A percentile compares a stretch with the other conserved stretches of the same genome.
Conservation (phyloP, 352 stramenopile genomes). For the Pythium dissimile region DNA sequence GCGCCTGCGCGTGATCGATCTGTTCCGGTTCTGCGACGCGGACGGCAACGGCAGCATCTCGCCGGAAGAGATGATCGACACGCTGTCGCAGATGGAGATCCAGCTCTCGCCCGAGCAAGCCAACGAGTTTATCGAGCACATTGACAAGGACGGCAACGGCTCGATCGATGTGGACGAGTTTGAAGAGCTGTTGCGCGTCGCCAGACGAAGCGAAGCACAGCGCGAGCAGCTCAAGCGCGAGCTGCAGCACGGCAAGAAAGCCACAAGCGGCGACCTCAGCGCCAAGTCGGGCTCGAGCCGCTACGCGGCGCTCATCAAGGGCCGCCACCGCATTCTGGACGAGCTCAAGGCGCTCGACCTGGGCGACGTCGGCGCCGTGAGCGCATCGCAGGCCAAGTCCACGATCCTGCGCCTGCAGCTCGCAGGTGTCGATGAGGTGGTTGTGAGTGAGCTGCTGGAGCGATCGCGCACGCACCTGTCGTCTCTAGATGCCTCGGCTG, state of each 20-base stretch:
- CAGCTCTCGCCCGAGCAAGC: conserved; percentile 64
- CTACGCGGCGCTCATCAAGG: conserved; percentile 41
- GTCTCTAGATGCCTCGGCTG: not conserved
- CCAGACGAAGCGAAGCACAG: conserved; percentile 62
- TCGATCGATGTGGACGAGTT: conserved; percentile 87
- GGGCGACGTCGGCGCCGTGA: conserved; percentile 37
- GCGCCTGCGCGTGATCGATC: conserved; percentile 75
- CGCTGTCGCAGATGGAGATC: conserved; percentile 82
- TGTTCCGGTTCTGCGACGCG: conserved; percentile 83
- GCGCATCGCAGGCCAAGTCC: conserved; percentile 38
- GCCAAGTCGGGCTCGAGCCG: conserved; percentile 30
- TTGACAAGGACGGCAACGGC: conserved; percentile 82
- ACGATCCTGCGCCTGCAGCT: conserved; percentile 43
- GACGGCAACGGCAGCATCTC: conserved; percentile 80
- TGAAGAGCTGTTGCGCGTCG: conserved; percentile 73
- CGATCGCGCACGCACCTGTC: conserved; percentile 6
- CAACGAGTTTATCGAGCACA: conserved; percentile 66
- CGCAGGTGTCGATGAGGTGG: conserved; percentile 42
- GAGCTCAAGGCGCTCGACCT: conserved; percentile 47
- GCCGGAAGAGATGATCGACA: conserved; percentile 77
- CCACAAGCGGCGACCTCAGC: not conserved
- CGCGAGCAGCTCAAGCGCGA: conserved; percentile 73
- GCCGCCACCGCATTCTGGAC: conserved; percentile 63
- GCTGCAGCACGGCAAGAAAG: conserved; percentile 38
- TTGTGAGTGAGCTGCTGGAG: conserved; percentile 50